Evolutionary conservation across 2,329 filamentous ascomycete species (phyloP).

Genomic region (Phialophora tarda): DNA sequence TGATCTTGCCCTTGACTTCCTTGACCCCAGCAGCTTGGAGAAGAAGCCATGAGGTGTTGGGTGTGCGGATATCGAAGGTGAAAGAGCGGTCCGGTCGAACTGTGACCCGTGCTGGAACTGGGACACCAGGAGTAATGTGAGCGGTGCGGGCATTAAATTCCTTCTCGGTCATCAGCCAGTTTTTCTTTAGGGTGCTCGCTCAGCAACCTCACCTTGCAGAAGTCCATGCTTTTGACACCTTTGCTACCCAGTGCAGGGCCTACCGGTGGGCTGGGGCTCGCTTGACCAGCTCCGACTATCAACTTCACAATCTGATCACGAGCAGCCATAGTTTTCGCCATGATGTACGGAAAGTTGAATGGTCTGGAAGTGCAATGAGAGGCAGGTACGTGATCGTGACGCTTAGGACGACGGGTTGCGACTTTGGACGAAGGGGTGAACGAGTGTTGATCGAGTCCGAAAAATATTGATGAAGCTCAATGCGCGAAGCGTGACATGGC

Average conservation of each 20-base stretch:
- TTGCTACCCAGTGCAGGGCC: constrained; percentile 95
- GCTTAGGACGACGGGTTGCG: neutral
- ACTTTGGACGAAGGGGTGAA: neutral
- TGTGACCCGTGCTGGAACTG: constrained; percentile 86
- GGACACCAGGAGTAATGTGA: constrained; percentile 80
- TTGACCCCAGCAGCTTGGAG: constrained; percentile 80
- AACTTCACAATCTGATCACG: constrained; percentile 88
- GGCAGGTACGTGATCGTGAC: neutral
- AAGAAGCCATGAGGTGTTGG: constrained; percentile 89
- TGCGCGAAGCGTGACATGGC: constrained; percentile 10
- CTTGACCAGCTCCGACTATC: constrained; percentile 95
- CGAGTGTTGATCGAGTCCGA: constrained; percentile 1
- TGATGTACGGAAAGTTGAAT: constrained; percentile 41
- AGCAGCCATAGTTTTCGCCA: constrained; percentile 59
- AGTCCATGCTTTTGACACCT: constrained; percentile 99
- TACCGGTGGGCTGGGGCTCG: constrained; percentile 91
- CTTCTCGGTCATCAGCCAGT: constrained; percentile 54
- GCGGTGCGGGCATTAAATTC: constrained; percentile 96
- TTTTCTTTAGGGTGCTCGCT: neutral
- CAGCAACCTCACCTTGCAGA: constrained; percentile 78
- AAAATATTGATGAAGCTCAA: constrained; percentile 18
- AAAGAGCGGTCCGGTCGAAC: constrained; percentile 94
- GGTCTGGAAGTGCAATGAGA: neutral
- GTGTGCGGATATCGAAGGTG: constrained; percentile 89
- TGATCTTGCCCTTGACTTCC: constrained; percentile 72